These are phyloP conservation scores for Corymbia citriodora DNA, from an alignment of 441 rosid genomes.

Conservation along the genomic window DNA sequence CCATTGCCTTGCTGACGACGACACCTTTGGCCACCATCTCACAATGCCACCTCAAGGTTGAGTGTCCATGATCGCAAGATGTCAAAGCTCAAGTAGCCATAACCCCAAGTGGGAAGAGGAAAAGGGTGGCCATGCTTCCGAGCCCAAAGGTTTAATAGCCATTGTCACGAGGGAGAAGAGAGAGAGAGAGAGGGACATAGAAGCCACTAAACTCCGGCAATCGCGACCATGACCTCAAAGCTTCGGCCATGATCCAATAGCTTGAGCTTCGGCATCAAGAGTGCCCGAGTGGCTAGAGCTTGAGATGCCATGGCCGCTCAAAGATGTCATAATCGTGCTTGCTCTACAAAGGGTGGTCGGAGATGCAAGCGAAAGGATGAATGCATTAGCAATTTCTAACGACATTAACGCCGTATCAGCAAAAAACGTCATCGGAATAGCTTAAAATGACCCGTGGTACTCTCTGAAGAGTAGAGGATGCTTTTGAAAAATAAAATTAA, in stretches of 20 bases:
- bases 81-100: background rate
- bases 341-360: too few relatives aligned
- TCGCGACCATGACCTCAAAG: background rate
- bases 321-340: too few relatives aligned
- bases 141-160: background rate
- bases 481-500: background rate
- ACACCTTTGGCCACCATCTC: background rate
- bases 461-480: background rate
- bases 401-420: background rate
- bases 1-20: background rate
- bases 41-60: background rate
- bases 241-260: background rate
- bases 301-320: too few relatives aligned
- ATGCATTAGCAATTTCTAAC: background rate
- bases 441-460: background rate
- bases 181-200: too few relatives aligned
- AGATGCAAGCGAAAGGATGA: background rate
- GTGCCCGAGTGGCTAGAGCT: too few relatives aligned
- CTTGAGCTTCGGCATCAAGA: too few relatives aligned
- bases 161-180: too few relatives aligned
- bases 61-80: background rate
- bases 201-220: background rate
- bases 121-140: background rate
- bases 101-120: background rate
- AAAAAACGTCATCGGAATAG: background rate